Conservation (phyloP, 805 yeast species). For the Schwanniomyces occidentalis region DNA sequence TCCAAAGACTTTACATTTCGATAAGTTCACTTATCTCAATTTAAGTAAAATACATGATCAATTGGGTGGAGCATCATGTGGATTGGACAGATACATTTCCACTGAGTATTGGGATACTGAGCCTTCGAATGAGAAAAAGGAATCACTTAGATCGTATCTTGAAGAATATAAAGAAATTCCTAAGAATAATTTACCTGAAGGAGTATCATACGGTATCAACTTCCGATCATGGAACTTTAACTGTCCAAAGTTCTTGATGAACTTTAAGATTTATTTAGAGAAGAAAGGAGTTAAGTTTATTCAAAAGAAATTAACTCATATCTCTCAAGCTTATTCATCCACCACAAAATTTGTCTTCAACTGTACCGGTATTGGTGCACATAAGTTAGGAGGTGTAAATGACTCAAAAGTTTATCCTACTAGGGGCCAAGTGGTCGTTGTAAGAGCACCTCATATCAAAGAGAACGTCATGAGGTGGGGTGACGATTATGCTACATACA, state of each 20-base stretch:
- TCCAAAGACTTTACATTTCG: constrained; percentile 42
- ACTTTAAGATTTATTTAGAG: constrained; percentile 46
- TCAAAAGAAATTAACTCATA: constrained; percentile 49
- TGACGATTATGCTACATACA: constrained; percentile 56
- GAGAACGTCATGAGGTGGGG: constrained; percentile 66
- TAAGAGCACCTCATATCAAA: constrained; percentile 66
- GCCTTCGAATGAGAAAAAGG: constrained; percentile 45
- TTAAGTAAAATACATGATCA: constrained; percentile 41
- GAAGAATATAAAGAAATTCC: constrained; percentile 45
- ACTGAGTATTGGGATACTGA: constrained; percentile 57
- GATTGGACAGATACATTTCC: constrained; percentile 56
- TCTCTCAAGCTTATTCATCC: constrained; percentile 51
- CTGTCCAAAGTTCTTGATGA: constrained; percentile 60
- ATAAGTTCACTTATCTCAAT: constrained; percentile 56
- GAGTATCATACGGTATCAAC: constrained; percentile 55
- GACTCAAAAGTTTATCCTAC: constrained; percentile 68
- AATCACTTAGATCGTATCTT: constrained; percentile 49
- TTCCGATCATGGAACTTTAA: constrained; percentile 70
- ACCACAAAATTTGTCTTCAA: constrained; percentile 59
- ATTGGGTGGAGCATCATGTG: constrained; percentile 54
- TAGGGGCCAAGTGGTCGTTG: constrained; percentile 77
- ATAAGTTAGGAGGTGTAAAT: constrained; percentile 59
- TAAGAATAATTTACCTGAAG: constrained; percentile 45
- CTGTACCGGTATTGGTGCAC: constrained; percentile 76
- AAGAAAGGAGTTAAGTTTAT: constrained; percentile 52